Base-by-base conservation (phyloP, 2,329 filamentous ascomycete species). In the Cladosporium halotolerans region DNA sequence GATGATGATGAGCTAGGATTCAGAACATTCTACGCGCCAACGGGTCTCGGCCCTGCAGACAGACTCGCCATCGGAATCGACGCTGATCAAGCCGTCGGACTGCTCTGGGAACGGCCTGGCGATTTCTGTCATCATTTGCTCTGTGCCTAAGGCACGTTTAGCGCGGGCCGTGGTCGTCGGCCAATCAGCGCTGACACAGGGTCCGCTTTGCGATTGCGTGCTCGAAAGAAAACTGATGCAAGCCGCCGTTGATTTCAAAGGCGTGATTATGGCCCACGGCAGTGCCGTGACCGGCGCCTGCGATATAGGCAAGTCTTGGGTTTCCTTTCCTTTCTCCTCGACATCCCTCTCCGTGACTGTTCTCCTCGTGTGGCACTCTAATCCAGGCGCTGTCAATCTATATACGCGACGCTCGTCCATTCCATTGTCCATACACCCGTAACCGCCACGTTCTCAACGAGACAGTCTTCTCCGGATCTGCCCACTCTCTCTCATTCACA, bases 231-330 rank as follows among this genome's bases (percentile, higher is more conserved):
- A 44, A 47, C 45, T 45, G 36, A 51, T 39, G 47, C 48, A 40
- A 36, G 31, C 47, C 47, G 40, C 39, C 40, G 48, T 51, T 51
- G 48, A 51, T 51, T 60, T 60, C 58, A 55, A 60, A 60, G 58
- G 56, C 56, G 48, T 51, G 48, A 14, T 51, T 5, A 28, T 28
- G 48, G 48, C 39, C 48, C 48, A 51, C 40, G 40, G 32, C 16
- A 28, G 48, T 23, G 54, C 57, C 52, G 45, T 54, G 48, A 55
- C 53, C 48, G 58, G 58, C 45, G 42, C 45, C 28, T 44, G 55
- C 52, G 57, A 59, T 60, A 59, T 60, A 57, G 58, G 56, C 54
- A 57, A 56, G 31, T 53, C n/a, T 32, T 47, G 36, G 33, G 45
- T 45, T 18, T 39, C 11, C 38, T 44, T 31, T 52, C 43, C 33